These are phyloP conservation scores for Gossypium stocksii DNA, from an alignment of 345 rosid species.

Conservation along the genomic window DNA sequence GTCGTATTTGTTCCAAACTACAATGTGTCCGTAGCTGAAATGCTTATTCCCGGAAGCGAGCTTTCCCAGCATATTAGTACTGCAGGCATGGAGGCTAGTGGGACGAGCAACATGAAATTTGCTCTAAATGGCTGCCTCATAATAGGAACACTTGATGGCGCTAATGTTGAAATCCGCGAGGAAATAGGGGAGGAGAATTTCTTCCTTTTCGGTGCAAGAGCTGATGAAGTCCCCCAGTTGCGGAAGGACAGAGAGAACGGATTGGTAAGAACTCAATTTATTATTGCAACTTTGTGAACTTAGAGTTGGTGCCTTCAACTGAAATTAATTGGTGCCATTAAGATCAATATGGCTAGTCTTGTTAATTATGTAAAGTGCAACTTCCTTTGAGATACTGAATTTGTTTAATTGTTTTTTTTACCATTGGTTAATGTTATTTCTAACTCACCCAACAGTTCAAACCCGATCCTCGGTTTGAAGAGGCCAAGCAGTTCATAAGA, in stretches of 20 bases:
- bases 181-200: slow-evolving; percentile 86
- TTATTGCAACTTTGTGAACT: background rate
- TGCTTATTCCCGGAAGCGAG: slow-evolving; percentile 97
- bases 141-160: slow-evolving; percentile 94
- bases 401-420: background rate
- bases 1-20: slow-evolving; percentile 96
- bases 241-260: slow-evolving; percentile 89
- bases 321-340: background rate
- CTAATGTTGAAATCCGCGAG: slow-evolving; percentile 95
- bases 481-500: slow-evolving; percentile 79
- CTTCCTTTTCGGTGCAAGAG: slow-evolving; percentile 92
- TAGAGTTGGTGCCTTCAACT: background rate
- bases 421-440: slow-evolving; percentile 10
- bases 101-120: slow-evolving; percentile 99
- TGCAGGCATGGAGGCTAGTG: slow-evolving; percentile 99
- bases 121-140: slow-evolving; percentile 94
- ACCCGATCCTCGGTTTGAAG: slow-evolving; percentile 91
- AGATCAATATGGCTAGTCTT: background rate
- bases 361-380: background rate
- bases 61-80: slow-evolving; percentile 97
- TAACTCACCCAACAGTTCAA: slow-evolving; percentile 55
- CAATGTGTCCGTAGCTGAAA: slow-evolving; percentile 92
- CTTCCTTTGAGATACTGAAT: background rate
- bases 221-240: slow-evolving; percentile 77
- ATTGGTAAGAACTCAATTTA: slow-evolving; percentile 40